A percentile compares a stretch with the other conserved stretches of the same genome.
Conservation (phyloP, 2,329 filamentous ascomycete species). For the Sclerotinia glacialis region DNA sequence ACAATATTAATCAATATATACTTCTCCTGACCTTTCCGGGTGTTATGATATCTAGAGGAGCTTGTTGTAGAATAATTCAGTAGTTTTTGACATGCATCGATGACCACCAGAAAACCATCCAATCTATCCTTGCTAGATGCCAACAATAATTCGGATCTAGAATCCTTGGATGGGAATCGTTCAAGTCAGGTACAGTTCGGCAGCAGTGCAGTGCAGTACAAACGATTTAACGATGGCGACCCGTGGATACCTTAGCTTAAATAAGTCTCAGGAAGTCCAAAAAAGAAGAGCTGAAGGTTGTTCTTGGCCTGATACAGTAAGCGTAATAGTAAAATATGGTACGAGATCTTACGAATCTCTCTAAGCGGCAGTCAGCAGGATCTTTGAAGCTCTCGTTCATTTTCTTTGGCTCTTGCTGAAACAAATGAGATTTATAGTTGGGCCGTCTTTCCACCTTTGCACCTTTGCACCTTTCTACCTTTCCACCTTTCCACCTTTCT, state of each 20-base stretch:
- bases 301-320: slow-evolving; percentile 21
- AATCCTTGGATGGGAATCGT: slow-evolving; percentile 21
- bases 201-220: slow-evolving; percentile 17
- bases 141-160: slow-evolving; percentile 20
- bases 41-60: not conserved
- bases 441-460: not conserved
- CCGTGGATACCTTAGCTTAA: slow-evolving; percentile 2
- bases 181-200: slow-evolving; percentile 20
- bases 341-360: slow-evolving; percentile 13
- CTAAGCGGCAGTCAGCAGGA: slow-evolving; percentile 3
- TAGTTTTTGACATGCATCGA: not conserved
- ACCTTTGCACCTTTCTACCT: no score
- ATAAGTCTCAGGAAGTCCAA: not conserved
- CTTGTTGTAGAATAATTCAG: not conserved
- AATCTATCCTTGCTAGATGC: slow-evolving; percentile 13
- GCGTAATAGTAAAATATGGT: slow-evolving; percentile 11
- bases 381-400: not conserved
- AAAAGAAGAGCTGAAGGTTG: slow-evolving; percentile 17
- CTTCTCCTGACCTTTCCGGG: not conserved
- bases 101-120: slow-evolving; percentile 4
- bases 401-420: slow-evolving; percentile 5
- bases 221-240: not conserved
- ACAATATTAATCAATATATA: not conserved
- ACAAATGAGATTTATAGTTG: not conserved
- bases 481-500: no score